Evolutionary conservation across 1,284 basidiomycete genomes (phyloP).

Genomic region (Sporisorium exsertum): DNA sequence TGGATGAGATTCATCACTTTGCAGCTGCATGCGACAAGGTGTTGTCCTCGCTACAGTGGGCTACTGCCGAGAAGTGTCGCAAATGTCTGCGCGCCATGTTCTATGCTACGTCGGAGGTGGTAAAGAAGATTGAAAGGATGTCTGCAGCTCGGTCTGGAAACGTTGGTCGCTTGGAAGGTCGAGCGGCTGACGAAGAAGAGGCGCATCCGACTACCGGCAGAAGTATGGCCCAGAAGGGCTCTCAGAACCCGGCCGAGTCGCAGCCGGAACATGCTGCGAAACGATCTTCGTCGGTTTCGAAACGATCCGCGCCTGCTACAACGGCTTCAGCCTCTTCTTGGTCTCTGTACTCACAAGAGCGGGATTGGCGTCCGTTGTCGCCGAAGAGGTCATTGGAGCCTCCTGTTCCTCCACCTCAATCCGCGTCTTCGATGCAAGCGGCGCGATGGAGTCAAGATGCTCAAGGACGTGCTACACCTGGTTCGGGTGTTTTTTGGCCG

Average conservation of each 20-base stretch:
- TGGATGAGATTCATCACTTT: slow-evolving; percentile 52
- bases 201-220: neutral
- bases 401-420: slow-evolving; percentile 3
- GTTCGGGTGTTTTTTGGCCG: slow-evolving; percentile 14
- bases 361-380: slow-evolving; percentile 28
- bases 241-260: neutral
- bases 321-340: slow-evolving; percentile 9
- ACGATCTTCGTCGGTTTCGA: neutral
- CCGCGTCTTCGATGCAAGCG: neutral
- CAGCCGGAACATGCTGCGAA: neutral
- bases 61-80: slow-evolving; percentile 49
- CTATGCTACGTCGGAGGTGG: slow-evolving; percentile 42
- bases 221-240: neutral
- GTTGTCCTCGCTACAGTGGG: slow-evolving; percentile 47
- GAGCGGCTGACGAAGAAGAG: neutral
- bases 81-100: slow-evolving; percentile 52
- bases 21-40: slow-evolving; percentile 49
- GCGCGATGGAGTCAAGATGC: slow-evolving; percentile 12
- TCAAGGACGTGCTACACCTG: slow-evolving; percentile 6
- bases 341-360: slow-evolving; percentile 35
- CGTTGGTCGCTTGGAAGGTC: neutral
- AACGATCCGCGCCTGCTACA: slow-evolving; percentile 1
- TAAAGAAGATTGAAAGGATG: slow-evolving; percentile 49
- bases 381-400: slow-evolving; percentile 1
- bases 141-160: slow-evolving; percentile 9